phyloP scores from a whole-genome alignment of 306 rosid species.

The Arachis hypogaea region DNA sequence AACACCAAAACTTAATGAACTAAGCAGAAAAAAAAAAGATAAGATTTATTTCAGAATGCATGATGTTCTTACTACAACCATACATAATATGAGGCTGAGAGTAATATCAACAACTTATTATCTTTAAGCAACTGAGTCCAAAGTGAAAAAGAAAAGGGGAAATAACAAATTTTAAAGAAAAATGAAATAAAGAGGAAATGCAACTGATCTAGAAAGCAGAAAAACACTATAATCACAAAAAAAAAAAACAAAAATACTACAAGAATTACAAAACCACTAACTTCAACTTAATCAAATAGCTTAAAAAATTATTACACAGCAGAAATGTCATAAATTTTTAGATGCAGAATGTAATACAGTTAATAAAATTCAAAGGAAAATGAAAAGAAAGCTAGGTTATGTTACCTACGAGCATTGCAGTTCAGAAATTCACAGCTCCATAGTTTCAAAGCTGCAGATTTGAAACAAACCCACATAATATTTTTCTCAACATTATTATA shows the following conservation, averaged over 20 bases:
- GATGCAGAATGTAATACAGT: slow-evolving; percentile 35
- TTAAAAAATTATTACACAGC: not conserved
- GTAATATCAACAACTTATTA: slow-evolving; percentile 1
- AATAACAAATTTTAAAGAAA: not conserved
- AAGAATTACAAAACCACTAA: not conserved
- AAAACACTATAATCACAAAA: not conserved
- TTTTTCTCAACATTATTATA: slow-evolving; percentile 11
- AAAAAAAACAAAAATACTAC: not conserved
- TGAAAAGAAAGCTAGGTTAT: not conserved
- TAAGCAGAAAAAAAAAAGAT: slow-evolving; percentile 5
- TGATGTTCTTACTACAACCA: slow-evolving; percentile 12
- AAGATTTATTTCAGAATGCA: slow-evolving; percentile 12
- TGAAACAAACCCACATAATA: slow-evolving; percentile 23
- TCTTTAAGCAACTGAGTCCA: slow-evolving; percentile 20
- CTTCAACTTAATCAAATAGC: slow-evolving; percentile 13
- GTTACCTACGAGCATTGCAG: slow-evolving; percentile 26
- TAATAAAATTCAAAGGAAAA: not conserved
- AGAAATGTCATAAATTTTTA: not conserved
- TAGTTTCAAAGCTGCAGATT: slow-evolving; percentile 8
- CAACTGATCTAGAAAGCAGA: not conserved
- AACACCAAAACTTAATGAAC: slow-evolving; percentile 8
- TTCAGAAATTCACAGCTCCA: not conserved
- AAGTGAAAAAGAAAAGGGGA: not conserved
- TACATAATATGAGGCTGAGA: slow-evolving; percentile 18
- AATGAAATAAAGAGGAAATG: not conserved